Conservation (phyloP, 148 eudicot genomes). For the Fagopyrum tataricum region DNA sequence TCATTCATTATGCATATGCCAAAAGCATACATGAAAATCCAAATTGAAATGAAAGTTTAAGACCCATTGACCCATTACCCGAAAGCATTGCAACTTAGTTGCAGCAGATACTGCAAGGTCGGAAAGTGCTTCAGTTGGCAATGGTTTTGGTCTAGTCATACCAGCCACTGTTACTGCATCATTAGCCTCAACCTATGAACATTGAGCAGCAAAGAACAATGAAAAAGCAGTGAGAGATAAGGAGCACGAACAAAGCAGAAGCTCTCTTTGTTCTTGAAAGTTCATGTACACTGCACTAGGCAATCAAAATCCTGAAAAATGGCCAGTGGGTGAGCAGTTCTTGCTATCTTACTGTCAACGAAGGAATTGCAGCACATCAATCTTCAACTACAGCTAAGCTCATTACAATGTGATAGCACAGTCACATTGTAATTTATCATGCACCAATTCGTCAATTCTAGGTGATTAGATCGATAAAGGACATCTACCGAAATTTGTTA, state of each 20-base stretch:
- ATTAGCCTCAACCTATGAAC: constrained; percentile 78
- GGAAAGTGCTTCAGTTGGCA: constrained; percentile 71
- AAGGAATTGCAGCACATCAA: not conserved
- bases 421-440: not conserved
- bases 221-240: not conserved
- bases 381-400: not conserved
- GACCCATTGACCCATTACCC: constrained; percentile 36
- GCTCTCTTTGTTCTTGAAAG: not conserved
- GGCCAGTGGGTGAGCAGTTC: not conserved
- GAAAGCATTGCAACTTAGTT: constrained; percentile 83
- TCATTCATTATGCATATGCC: not conserved
- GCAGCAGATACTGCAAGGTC: constrained; percentile 90
- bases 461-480: not conserved
- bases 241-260: not conserved
- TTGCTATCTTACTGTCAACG: not conserved
- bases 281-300: not conserved
- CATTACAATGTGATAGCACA: not conserved
- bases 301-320: not conserved
- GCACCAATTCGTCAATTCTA: not conserved
- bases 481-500: not conserved
- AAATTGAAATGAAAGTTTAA: not conserved
- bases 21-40: constrained; percentile 8
- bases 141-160: constrained; percentile 87
- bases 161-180: constrained; percentile 89
- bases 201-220: constrained; percentile 11